phyloP scores from a whole-genome alignment of 2,329 filamentous ascomycete genomes.

The Paraphoma chrysanthemicola region DNA sequence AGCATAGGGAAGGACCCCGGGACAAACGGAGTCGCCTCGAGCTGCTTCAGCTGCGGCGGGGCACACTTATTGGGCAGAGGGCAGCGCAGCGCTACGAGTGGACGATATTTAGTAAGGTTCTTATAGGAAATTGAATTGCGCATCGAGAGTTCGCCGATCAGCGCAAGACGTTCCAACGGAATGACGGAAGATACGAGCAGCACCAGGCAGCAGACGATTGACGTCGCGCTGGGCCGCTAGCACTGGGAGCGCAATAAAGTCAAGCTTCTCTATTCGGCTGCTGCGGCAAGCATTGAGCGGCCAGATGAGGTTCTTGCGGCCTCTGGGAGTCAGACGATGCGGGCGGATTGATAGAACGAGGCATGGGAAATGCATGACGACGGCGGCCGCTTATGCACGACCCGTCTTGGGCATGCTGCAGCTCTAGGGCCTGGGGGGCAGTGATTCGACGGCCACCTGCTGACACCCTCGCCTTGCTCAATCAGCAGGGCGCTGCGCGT shows the following conservation, averaged over 20 bases:
- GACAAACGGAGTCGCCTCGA: slow-evolving; percentile 27
- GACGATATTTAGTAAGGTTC: not conserved
- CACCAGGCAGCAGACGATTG: slow-evolving; percentile 9
- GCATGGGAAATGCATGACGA: slow-evolving; percentile 43
- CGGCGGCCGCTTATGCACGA: slow-evolving; percentile 45
- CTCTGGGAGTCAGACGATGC: slow-evolving; percentile 44
- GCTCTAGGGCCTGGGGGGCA: slow-evolving; percentile 19
- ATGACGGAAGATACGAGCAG: slow-evolving; percentile 27
- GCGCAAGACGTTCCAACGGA: slow-evolving; percentile 18
- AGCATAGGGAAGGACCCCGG: slow-evolving; percentile 28
- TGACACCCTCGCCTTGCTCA: slow-evolving; percentile 40
- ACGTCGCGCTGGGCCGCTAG: not conserved
- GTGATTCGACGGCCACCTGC: slow-evolving; percentile 43
- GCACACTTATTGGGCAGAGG: not conserved
- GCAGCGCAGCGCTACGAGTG: slow-evolving; percentile 18
- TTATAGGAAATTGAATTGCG: slow-evolving; percentile 28
- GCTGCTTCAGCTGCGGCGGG: slow-evolving; percentile 6
- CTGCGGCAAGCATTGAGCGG: slow-evolving; percentile 44
- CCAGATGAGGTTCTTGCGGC: slow-evolving; percentile 16
- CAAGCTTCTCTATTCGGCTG: slow-evolving; percentile 42
- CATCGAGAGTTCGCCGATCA: slow-evolving; percentile 33
- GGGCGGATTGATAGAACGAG: slow-evolving; percentile 31
- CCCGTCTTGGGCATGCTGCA: slow-evolving; percentile 32
- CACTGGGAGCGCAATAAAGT: slow-evolving; percentile 30
- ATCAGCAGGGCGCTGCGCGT: slow-evolving; percentile 34